These are phyloP conservation scores for Plenodomus biglobosus DNA, from an alignment of 2,329 filamentous ascomycete genomes.

Conservation along the genomic window DNA sequence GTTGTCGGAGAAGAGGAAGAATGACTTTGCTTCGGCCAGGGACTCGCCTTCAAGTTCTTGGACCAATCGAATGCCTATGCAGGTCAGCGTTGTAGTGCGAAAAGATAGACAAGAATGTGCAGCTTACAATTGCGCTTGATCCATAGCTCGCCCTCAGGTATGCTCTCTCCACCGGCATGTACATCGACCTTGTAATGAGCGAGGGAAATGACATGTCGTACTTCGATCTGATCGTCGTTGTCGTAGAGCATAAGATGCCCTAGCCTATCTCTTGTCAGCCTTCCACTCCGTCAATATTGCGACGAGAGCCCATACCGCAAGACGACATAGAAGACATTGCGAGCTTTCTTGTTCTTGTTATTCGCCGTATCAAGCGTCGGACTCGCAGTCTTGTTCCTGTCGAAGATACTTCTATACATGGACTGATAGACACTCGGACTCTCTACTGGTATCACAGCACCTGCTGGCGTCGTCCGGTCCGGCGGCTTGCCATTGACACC, in stretches of 20 bases:
- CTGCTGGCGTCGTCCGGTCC: conserved; percentile 78
- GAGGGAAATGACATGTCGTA: conserved; percentile 91
- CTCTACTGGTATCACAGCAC: conserved; percentile 73
- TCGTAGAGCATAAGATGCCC: conserved; percentile 98
- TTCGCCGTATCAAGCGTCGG: conserved; percentile 58
- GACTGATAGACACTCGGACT: conserved; percentile 96
- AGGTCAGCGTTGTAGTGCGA: conserved; percentile 7
- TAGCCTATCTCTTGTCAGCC: conserved; percentile 47
- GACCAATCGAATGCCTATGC: conserved; percentile 65
- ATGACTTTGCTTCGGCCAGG: conserved; percentile 71
- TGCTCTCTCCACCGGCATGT: conserved; percentile 74
- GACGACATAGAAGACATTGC: conserved; percentile 92
- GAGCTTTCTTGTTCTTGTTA: conserved; percentile 58
- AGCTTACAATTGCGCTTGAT: conserved; percentile 80
- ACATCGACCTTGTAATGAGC: conserved; percentile 84
- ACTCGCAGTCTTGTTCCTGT: conserved; percentile 64
- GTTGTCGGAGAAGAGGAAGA: conserved; percentile 93
- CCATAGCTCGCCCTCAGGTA: conserved; percentile 90
- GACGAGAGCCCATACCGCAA: conserved; percentile 62
- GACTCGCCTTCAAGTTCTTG: conserved; percentile 60
- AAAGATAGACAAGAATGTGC: background rate
- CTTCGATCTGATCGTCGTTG: conserved; percentile 90
- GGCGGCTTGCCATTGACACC: conserved; percentile 92
- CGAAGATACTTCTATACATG: conserved; percentile 97
- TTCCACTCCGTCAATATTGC: too few relatives aligned